These are phyloP conservation scores for Daldinia sp. DNA, from an alignment of 2,329 filamentous ascomycete genomes.

Conservation along the genomic window DNA sequence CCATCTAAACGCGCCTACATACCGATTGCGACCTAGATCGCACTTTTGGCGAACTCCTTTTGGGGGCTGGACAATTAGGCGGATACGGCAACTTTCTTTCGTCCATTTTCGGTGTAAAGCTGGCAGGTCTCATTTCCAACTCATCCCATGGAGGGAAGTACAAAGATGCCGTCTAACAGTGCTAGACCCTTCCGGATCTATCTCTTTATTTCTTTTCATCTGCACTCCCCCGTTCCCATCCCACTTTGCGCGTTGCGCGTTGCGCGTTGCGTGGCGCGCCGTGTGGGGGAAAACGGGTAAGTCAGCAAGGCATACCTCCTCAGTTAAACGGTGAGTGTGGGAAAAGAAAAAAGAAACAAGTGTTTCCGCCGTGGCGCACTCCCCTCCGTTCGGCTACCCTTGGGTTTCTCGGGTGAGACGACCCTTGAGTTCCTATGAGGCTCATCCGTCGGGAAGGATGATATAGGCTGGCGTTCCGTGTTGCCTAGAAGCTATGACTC, in stretches of 20 bases:
- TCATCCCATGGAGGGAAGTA: constrained; percentile 46
- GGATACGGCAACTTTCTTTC: constrained; percentile 24
- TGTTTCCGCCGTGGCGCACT: constrained; percentile 36
- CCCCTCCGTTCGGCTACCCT: constrained; percentile 18
- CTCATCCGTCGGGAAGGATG: constrained; percentile 46
- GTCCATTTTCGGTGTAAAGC: constrained; percentile 47
- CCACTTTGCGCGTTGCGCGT: constrained; percentile 33
- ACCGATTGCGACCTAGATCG: constrained; percentile 30
- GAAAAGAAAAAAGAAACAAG: constrained; percentile 29
- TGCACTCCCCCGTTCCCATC: constrained; percentile 23
- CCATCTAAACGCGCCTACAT: constrained; percentile 33
- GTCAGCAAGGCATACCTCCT: constrained; percentile 37
- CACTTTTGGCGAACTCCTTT: constrained; percentile 32
- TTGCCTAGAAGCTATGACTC: constrained; percentile 50
- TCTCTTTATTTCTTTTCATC: constrained; percentile 29
- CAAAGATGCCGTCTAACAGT: constrained; percentile 44
- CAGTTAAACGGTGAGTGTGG: constrained; percentile 25
- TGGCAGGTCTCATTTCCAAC: constrained; percentile 39
- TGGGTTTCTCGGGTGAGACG: constrained; percentile 30
- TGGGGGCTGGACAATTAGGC: constrained; percentile 36
- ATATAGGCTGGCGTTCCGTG: constrained; percentile 32
- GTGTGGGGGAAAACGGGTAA: constrained; percentile 20
- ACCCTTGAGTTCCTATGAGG: constrained; percentile 44
- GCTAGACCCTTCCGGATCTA: constrained; percentile 36
- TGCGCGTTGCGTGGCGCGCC: constrained; percentile 19